phyloP scores from a whole-genome alignment of 345 rosid species.

The Theobroma cacao region DNA sequence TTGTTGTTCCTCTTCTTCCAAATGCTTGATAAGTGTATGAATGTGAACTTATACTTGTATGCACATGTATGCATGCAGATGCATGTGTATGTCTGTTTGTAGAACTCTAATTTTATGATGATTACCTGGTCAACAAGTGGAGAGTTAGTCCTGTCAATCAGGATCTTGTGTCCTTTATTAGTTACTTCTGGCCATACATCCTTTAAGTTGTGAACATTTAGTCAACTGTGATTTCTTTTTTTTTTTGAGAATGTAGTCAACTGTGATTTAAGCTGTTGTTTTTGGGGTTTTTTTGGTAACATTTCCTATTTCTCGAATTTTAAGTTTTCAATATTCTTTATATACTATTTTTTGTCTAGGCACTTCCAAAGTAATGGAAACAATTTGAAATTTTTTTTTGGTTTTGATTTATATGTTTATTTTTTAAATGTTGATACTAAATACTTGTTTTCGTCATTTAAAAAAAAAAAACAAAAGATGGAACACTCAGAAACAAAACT shows the following conservation, averaged over 20 bases:
- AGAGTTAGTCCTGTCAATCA: neutral
- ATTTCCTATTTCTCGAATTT: neutral
- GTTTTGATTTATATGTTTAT: neutral
- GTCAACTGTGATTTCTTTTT: neutral
- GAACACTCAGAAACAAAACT: neutral
- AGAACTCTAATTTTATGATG: neutral
- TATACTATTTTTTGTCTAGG: neutral
- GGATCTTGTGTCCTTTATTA: neutral
- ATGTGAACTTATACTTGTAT: neutral
- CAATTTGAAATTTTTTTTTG: neutral
- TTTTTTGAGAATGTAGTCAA: neutral
- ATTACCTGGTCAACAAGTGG: neutral
- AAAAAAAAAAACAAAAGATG: neutral
- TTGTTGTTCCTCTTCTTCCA: conserved; percentile 23
- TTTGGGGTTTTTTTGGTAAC: too few species aligned
- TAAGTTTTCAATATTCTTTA: neutral
- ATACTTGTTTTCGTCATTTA: neutral
- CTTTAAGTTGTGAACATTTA: neutral
- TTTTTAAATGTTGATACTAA: neutral
- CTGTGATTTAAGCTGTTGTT: too few species aligned
- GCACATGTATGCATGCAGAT: neutral
- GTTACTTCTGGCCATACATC: neutral
- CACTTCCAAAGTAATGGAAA: neutral
- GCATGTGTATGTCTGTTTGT: conserved; percentile 2
- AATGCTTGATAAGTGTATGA: neutral